Conservation (phyloP, 176 grass and related monocot species). For the Rhynchospora pubera region DNA sequence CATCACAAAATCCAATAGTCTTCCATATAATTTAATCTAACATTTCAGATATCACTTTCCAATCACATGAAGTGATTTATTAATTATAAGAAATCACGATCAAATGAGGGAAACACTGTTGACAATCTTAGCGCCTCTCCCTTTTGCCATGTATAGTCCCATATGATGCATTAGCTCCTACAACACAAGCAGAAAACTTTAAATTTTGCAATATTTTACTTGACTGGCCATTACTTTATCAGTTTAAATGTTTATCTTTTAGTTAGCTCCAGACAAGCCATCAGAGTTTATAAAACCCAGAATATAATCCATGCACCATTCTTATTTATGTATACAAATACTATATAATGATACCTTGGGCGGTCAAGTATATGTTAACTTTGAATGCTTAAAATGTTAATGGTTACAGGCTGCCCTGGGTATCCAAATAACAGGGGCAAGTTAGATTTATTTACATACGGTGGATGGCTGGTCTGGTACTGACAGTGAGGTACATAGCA, state of each 20-base stretch:
- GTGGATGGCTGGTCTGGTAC: neutral
- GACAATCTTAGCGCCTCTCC: slow-evolving; percentile 68
- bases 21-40: neutral
- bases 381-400: neutral
- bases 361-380: neutral
- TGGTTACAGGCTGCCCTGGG: neutral
- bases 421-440: neutral
- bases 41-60: neutral
- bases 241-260: neutral
- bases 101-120: slow-evolving; percentile 42
- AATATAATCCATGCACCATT: neutral
- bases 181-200: neutral
- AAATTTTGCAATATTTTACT: neutral
- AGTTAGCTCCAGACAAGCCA: neutral
- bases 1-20: neutral
- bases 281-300: neutral
- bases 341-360: neutral
- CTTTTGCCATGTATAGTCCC: slow-evolving; percentile 78
- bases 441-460: neutral
- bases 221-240: neutral
- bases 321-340: neutral
- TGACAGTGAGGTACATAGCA: no score
- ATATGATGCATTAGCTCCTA: slow-evolving; percentile 86
- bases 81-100: neutral
- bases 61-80: neutral